Percentiles rank a stretch among this genome's conserved stretches.
These are phyloP conservation scores for Puya raimondii DNA, from an alignment of 176 grass and related monocot genomes.

Conservation along the genomic window DNA sequence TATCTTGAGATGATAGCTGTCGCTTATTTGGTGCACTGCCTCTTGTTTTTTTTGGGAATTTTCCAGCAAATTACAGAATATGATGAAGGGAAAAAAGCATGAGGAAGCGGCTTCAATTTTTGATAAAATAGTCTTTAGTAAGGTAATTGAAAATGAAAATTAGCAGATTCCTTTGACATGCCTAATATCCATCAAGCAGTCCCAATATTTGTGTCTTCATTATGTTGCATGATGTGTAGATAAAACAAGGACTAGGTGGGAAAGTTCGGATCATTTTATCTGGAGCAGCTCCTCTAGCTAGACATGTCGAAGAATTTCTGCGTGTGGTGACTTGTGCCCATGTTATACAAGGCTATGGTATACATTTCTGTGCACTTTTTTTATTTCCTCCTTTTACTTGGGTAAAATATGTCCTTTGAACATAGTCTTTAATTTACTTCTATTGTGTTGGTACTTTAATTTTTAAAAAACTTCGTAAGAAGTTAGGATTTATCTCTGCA, in stretches of 20 bases:
- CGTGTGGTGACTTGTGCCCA: slow-evolving; percentile 79
- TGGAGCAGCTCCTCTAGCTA: slow-evolving; percentile 82
- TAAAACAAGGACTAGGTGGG: slow-evolving; percentile 89
- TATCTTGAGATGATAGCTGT: no score
- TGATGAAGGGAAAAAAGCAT: slow-evolving; percentile 77
- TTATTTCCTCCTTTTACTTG: no score
- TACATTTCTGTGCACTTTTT: background rate
- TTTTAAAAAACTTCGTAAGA: no score
- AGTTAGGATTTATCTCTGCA: no score
- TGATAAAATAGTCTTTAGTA: slow-evolving; percentile 89
- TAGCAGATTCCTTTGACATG: background rate
- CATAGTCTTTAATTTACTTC: no score
- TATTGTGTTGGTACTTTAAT: no score
- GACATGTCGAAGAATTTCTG: slow-evolving; percentile 81
- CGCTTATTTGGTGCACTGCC: background rate
- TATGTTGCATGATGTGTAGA: slow-evolving; percentile 22
- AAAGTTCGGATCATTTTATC: slow-evolving; percentile 78
- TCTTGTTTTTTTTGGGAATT: slow-evolving; percentile 4
- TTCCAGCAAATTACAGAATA: slow-evolving; percentile 85
- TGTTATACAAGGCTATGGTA: slow-evolving; percentile 97
- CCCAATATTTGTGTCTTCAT: no score
- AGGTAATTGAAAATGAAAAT: slow-evolving; percentile 33
- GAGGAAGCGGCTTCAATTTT: slow-evolving; percentile 65
- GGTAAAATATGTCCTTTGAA: no score
- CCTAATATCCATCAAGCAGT: background rate